Evolutionary conservation across 2,329 filamentous ascomycete genomes (phyloP), one percentile per base, ranked within the genome.

Genomic region (Phialophora expanda): DNA sequence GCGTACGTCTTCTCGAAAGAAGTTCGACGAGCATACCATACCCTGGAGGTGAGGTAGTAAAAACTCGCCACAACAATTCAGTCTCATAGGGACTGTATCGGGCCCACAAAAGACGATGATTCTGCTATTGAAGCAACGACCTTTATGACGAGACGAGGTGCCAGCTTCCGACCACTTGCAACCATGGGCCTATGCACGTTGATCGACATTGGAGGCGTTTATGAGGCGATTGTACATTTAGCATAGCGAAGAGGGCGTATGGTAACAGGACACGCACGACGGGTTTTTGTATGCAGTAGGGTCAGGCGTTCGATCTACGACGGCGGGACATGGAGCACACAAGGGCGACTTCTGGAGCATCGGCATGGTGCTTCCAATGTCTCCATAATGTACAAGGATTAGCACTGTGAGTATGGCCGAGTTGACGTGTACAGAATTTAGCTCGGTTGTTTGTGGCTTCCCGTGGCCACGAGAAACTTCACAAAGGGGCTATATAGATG

Each of bases 71-170:
- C 38, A 4, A 44, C 12, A 3, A 17, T n/a, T n/a, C 17, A 44
- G 38, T 44, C 38, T 44, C 38, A n/a, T n/a, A 44, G 14, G 14
- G 38, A 17, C 17, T 7, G 8, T 44, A n/a, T 44, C 38, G 38
- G 17, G 20, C 38, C 38, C 38, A 44, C 20, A 26, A 24, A 53
- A 53, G 26, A 53, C 48, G 26, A 53, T 17, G 48, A 53, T 28
- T 24, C 26, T 53, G 20, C 48, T n/a, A 53, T 14, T 59, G 38
- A 30, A 65, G 50, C 48, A 50, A 69, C 57, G 67, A 69, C 56
- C 38, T 64, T 44, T 66, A 69, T 34, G 67, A 69, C 55, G 67
- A 69, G 67, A 66, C 61, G 64, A 61, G 32, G 22, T 51, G 30
- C 62, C 61, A 59, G 28, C 53, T 66, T 65, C 55, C 38, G 57